A percentile compares a stretch with the other conserved stretches of the same genome.
Evolutionary conservation across 2,329 filamentous ascomycete genomes (phyloP).

Genomic region (Metarhizium guizhouense): DNA sequence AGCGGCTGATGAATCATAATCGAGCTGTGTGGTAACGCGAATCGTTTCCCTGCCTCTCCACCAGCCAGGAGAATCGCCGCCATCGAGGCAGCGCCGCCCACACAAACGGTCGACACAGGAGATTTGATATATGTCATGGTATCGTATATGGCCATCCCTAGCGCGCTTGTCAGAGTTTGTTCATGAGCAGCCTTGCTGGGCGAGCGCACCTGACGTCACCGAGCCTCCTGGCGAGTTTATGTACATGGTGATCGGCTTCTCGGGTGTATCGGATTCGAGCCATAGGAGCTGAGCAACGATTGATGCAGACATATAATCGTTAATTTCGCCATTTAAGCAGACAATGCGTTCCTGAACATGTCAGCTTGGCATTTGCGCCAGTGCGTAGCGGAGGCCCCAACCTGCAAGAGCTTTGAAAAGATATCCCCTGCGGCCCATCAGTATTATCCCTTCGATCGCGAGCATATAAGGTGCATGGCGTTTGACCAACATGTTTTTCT

Average conservation of each 20-base stretch:
- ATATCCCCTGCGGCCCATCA: conserved; percentile 56
- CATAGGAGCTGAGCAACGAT: conserved; percentile 94
- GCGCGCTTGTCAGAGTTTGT: conserved; percentile 1
- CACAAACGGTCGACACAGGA: conserved; percentile 87
- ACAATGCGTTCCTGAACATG: conserved; percentile 72
- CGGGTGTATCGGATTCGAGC: conserved; percentile 92
- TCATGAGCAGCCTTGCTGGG: neutral
- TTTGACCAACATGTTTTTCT: conserved; percentile 64
- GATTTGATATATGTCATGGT: conserved; percentile 96
- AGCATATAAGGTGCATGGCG: no score
- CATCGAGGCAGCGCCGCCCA: conserved; percentile 94
- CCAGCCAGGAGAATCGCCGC: conserved; percentile 81
- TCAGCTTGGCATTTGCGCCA: conserved; percentile 8
- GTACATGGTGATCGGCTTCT: conserved; percentile 94
- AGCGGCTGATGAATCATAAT: conserved; percentile 97
- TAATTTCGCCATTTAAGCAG: conserved; percentile 84
- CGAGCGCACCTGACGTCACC: conserved; percentile 56
- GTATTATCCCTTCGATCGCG: neutral
- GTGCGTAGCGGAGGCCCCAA: neutral
- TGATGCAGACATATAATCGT: conserved; percentile 83
- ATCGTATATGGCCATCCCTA: conserved; percentile 83
- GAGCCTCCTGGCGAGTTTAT: conserved; percentile 95
- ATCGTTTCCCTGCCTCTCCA: conserved; percentile 76
- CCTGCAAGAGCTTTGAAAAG: conserved; percentile 71
- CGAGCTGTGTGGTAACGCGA: conserved; percentile 82